These are phyloP conservation scores for Smallanthus sonchifolius DNA, from an alignment of 129 eudicot genomes.

Conservation along the genomic window DNA sequence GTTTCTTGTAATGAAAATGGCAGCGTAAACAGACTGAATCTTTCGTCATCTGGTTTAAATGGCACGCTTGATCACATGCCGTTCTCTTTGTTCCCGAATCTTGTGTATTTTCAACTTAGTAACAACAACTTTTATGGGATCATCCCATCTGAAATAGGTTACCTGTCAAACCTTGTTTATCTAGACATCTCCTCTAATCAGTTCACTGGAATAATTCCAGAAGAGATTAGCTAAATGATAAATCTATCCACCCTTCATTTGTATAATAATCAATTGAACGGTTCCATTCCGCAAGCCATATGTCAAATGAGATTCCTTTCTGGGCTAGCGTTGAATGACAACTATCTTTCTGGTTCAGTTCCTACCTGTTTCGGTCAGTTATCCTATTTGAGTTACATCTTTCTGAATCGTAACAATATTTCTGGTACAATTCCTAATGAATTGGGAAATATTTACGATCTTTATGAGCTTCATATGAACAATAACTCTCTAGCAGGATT, in stretches of 20 bases:
- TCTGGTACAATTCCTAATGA: background rate
- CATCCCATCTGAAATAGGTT: slow-evolving; percentile 13
- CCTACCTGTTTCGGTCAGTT: slow-evolving; percentile 14
- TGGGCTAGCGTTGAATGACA: background rate
- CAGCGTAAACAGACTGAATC: slow-evolving; percentile 12
- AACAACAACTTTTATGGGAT: slow-evolving; percentile 16
- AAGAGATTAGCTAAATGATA: slow-evolving; percentile 21
- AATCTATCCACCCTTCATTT: slow-evolving; percentile 10
- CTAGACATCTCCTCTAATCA: slow-evolving; percentile 21
- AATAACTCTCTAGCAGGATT: slow-evolving; percentile 23
- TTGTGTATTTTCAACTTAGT: slow-evolving; percentile 21
- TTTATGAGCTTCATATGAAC: slow-evolving; percentile 8
- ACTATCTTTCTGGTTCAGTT: slow-evolving; percentile 21
- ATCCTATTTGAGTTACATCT: background rate
- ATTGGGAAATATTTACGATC: slow-evolving; percentile 22
- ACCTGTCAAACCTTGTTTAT: slow-evolving; percentile 14
- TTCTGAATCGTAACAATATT: background rate
- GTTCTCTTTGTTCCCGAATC: slow-evolving; percentile 20
- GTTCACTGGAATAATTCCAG: slow-evolving; percentile 31
- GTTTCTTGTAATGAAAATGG: slow-evolving; percentile 27
- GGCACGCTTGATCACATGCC: slow-evolving; percentile 27
- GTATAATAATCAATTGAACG: background rate
- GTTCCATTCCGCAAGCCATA: slow-evolving; percentile 16
- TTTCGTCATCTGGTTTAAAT: background rate
- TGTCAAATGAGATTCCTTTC: slow-evolving; percentile 3